Percentiles rank a stretch among this genome's conserved stretches.
Conservation (phyloP, 257 asterid genomes). For the Fraxinus excelsior region DNA sequence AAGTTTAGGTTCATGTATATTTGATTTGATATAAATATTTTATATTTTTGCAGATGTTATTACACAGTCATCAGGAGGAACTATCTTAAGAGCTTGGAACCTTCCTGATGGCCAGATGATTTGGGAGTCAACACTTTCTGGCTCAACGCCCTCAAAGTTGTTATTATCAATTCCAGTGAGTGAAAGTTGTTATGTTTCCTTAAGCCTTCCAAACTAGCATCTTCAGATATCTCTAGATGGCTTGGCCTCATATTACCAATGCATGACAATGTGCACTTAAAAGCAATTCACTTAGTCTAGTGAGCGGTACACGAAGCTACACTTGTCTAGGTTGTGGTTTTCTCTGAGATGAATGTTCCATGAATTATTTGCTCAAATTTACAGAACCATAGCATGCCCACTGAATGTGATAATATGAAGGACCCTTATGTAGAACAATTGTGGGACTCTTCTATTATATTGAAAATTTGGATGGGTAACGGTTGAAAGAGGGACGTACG, state of each 20-base stretch:
- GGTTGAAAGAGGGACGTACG: background rate
- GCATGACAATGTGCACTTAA: constrained; percentile 18
- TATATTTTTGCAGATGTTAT: constrained; percentile 67
- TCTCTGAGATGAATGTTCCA: background rate
- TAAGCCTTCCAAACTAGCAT: background rate
- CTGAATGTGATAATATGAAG: background rate
- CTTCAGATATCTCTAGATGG: constrained; percentile 11
- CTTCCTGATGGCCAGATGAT: constrained; percentile 99
- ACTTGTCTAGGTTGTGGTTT: constrained; percentile 12
- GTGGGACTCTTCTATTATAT: background rate
- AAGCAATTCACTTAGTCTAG: background rate
- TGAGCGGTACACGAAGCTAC: background rate
- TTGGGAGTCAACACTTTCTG: constrained; percentile 84
- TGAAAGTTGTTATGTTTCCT: constrained; percentile 22
- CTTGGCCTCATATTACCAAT: background rate
- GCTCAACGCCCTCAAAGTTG: constrained; percentile 61
- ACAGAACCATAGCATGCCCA: background rate
- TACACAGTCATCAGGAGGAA: constrained; percentile 84
- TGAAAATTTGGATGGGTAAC: background rate
- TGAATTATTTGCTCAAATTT: background rate
- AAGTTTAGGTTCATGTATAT: constrained; percentile 8
- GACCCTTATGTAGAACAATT: background rate
- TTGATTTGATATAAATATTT: constrained; percentile 19
- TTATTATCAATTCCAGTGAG: constrained; percentile 76
- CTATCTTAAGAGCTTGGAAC: constrained; percentile 94